A percentile compares a stretch with the other conserved stretches of the same genome.
Evolutionary conservation across 73 alveolate species (phyloP).

Genomic region (Diophrys sp.): DNA sequence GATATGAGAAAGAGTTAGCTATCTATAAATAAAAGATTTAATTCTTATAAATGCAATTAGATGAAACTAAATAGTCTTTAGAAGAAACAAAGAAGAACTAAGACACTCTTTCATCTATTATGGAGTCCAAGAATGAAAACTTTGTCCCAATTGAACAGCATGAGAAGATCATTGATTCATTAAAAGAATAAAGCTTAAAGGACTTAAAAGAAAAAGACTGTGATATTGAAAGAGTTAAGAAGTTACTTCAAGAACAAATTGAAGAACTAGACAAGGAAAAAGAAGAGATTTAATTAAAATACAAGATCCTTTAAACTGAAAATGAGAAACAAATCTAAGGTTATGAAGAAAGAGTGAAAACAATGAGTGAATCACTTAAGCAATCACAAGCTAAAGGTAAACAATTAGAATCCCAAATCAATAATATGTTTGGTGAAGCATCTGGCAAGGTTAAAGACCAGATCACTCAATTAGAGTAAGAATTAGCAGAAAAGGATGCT

Average conservation of each 20-base stretch:
- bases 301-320: conserved; percentile 1
- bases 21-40: conserved; percentile 34
- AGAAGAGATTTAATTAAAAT: conserved; percentile 28
- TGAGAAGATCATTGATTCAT: conserved; percentile 18
- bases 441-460: not conserved
- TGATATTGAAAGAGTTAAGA: conserved; percentile 6
- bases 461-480: not conserved
- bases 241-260: conserved; percentile 2
- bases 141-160: conserved; percentile 13
- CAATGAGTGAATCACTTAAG: not conserved
- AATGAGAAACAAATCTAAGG: not conserved
- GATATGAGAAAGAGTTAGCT: conserved; percentile 56
- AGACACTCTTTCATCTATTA: not conserved
- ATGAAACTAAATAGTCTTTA: conserved; percentile 1
- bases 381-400: not conserved
- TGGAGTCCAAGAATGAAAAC: conserved; percentile 19
- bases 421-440: not conserved
- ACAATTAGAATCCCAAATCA: not conserved
- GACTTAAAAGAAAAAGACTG: not conserved
- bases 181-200: not conserved
- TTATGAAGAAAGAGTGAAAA: conserved; percentile 2
- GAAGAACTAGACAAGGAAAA: conserved; percentile 20
- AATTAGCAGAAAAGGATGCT: not conserved
- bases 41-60: conserved; percentile 25
- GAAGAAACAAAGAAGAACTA: not conserved